A percentile compares a stretch with the other conserved stretches of the same genome.
phyloP scores from a whole-genome alignment of 2,329 filamentous ascomycete genomes.

The Epichloe gansuensis region DNA sequence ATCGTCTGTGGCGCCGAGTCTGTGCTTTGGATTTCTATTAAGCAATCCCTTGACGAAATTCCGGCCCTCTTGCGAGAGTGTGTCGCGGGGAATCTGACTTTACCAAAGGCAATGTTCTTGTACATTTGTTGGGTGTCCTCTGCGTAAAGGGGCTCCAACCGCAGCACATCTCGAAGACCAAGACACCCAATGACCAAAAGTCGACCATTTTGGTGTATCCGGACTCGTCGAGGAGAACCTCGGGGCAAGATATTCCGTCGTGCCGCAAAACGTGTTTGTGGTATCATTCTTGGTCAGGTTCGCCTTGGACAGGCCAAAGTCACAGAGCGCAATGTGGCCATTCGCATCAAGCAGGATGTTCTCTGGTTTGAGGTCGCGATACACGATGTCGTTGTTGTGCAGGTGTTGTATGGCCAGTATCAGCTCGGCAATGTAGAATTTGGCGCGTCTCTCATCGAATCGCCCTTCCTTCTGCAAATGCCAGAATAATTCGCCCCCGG shows the following conservation, averaged over 20 bases:
- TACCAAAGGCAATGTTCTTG: constrained; percentile 99
- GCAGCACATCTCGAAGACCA: constrained; percentile 99
- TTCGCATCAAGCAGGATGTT: constrained; percentile 96
- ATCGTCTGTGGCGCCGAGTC: constrained; percentile 80
- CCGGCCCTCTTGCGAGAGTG: constrained; percentile 82
- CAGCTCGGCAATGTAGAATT: constrained; percentile 97
- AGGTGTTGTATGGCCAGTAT: constrained; percentile 91
- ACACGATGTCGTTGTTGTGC: constrained; percentile 95
- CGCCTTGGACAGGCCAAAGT: constrained; percentile 95
- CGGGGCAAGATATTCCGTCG: constrained; percentile 91
- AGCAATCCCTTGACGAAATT: constrained; percentile 97
- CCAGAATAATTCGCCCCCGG: constrained; percentile 96
- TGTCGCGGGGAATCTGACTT: constrained; percentile 91
- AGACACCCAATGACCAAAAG: constrained; percentile 94
- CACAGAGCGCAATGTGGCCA: constrained; percentile 92
- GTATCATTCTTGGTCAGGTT: constrained; percentile 95
- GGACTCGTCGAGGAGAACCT: constrained; percentile 88
- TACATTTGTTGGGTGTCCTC: constrained; percentile 99
- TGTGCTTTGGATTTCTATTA: constrained; percentile 93
- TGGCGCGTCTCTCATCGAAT: constrained; percentile 87
- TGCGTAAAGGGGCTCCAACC: constrained; percentile 97
- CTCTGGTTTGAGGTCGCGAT: constrained; percentile 92
- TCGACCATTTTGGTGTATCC: constrained; percentile 99
- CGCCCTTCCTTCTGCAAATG: constrained; percentile 94
- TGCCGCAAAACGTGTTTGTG: constrained; percentile 97